Conservation (phyloP, 2,329 filamentous ascomycete species). For the Ambrosiella cleistominuta region DNA sequence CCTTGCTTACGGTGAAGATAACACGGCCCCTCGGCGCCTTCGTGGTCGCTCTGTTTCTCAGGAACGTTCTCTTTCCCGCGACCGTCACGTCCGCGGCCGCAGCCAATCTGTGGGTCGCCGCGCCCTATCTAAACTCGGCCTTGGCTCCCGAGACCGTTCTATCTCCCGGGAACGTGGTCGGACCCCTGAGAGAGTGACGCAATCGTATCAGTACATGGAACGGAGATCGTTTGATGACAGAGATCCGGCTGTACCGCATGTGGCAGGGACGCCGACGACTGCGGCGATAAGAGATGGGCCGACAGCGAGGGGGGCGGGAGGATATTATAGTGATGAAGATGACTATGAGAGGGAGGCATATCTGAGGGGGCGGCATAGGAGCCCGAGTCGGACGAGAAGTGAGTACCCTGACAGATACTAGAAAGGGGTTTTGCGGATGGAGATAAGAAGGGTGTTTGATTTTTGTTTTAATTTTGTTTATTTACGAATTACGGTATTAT, state of each 20-base stretch:
- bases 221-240: neutral
- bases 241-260: neutral
- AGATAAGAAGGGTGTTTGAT: neutral
- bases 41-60: slow-evolving; percentile 17
- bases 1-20: slow-evolving; percentile 18
- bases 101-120: slow-evolving; percentile 30
- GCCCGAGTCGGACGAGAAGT: slow-evolving; percentile 24
- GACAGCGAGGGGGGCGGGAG: slow-evolving; percentile 13
- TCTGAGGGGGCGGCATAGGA: slow-evolving; percentile 21
- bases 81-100: slow-evolving; percentile 16
- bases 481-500: too few species aligned
- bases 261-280: neutral
- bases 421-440: neutral
- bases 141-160: slow-evolving; percentile 24
- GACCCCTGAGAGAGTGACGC: neutral
- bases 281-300: slow-evolving; percentile 10
- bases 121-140: slow-evolving; percentile 42
- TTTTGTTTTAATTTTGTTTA: neutral
- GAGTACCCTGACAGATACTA: neutral
- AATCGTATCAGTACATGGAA: neutral
- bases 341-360: neutral
- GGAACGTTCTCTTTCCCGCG: slow-evolving; percentile 23
- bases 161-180: neutral
- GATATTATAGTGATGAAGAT: slow-evolving; percentile 20
- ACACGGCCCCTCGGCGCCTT: slow-evolving; percentile 32